phyloP scores from a whole-genome alignment of 306 rosid species.

The Neltuma alba region DNA sequence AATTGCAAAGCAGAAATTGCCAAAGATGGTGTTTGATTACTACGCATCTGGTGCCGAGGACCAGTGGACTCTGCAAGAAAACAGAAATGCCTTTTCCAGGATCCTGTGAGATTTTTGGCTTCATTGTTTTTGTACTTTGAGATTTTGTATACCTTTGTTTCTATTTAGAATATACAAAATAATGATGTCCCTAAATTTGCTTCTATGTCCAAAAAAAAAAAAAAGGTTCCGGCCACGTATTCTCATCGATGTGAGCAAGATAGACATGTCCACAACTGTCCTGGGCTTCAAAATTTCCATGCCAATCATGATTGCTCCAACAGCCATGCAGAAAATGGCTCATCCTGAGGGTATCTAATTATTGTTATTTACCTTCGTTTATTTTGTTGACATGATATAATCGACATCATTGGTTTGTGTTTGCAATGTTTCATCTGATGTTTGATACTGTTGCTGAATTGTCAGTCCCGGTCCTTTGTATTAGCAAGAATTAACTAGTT shows the following conservation, averaged over 20 bases:
- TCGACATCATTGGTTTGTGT: background rate
- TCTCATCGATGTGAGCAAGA: constrained; percentile 94
- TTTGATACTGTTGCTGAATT: background rate
- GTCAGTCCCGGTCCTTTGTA: background rate
- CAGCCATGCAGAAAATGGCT: constrained; percentile 99
- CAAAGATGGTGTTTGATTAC: constrained; percentile 75
- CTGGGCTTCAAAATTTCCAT: constrained; percentile 95
- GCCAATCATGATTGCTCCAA: constrained; percentile 99
- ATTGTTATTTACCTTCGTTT: constrained; percentile 15
- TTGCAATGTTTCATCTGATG: background rate
- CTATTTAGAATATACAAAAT: background rate
- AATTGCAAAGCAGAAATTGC: constrained; percentile 69
- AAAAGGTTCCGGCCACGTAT: constrained; percentile 93
- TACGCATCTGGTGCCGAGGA: constrained; percentile 83
- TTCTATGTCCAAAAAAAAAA: background rate
- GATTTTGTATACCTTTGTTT: background rate
- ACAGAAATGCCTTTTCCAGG: constrained; percentile 70
- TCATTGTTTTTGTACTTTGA: background rate
- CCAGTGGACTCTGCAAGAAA: constrained; percentile 76
- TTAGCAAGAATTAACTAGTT: background rate
- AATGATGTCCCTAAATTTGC: constrained; percentile 30
- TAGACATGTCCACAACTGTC: constrained; percentile 85
- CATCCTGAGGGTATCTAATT: constrained; percentile 82
- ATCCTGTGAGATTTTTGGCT: constrained; percentile 55
- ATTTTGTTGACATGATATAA: background rate